Evolutionary conservation across 192 early-diverging fungal species (phyloP), one percentile per base, ranked within the genome.

Genomic region (Backusella tarrabulga): DNA sequence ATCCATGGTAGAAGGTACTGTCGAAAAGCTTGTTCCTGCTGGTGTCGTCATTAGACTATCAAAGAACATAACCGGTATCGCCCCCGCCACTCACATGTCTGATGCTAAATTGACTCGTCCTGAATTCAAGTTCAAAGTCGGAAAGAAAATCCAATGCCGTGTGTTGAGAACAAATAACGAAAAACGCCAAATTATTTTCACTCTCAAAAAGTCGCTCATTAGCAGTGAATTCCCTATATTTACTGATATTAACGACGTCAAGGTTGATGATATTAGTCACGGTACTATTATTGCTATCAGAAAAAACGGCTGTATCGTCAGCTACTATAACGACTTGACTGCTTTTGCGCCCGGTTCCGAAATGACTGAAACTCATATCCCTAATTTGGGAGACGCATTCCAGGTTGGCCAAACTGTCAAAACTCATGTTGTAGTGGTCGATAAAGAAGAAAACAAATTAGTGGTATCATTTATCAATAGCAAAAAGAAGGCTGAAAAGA

Each of bases 161-260:
- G 92, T 98, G 54, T 23, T 75, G 17, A 84, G 80, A 14, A 85
- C 88, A n/a, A 83, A 92, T 67, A 35, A 78, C 0, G 85, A 71
- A 1, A 86, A 90, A 21, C 77, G 85, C 74, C 90, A 88, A 70
- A 82, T 98, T 74, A 76, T 82, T 15, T 86, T 95, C 26, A 96
- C 94, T 42, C 87, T 93, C 77, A 95, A 95, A 81, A 93, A 93
- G 14, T 77, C 81, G 19, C 82, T 99, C 6, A 84, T 98, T 26
- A 87, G 91, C 67, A 90, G 87, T 44, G 90, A 90, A 66, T 83
- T 94, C 26, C 91, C 92, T 12, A 79, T 89, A 34, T 85, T 98
- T 36, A 81, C 79, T 0, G 83, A 87, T 11, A 91, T 93, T 66
- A 85, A 87, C 15, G 87, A 86, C 29, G 86, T 88, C 4, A 79